phyloP scores from a whole-genome alignment of 2,329 filamentous ascomycete genomes.

The Stachybotrys chartarum region DNA sequence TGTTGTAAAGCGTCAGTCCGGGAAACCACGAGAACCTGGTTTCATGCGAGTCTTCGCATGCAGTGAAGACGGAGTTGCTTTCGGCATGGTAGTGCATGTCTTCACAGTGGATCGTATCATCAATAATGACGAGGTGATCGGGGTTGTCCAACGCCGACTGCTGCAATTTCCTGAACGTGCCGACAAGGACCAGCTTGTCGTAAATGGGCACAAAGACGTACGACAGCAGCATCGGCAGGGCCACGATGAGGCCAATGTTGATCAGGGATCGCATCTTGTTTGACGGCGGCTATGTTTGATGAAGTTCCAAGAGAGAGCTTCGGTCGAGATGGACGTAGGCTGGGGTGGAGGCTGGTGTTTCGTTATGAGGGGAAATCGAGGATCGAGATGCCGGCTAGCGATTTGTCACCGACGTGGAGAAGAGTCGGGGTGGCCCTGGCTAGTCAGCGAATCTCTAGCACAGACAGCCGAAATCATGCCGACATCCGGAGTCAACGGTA shows the following conservation, averaged over 20 bases:
- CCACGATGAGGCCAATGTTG: background rate
- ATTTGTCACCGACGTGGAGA: no score
- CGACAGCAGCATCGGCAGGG: background rate
- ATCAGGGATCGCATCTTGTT: background rate
- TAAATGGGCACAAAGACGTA: background rate
- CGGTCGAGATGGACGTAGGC: no score
- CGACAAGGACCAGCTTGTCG: slow-evolving; percentile 10
- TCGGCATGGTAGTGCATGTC: slow-evolving; percentile 49
- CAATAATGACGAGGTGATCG: slow-evolving; percentile 32
- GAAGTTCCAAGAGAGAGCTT: no score
- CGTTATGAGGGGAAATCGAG: no score
- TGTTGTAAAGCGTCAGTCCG: slow-evolving; percentile 31
- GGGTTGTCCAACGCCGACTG: slow-evolving; percentile 11
- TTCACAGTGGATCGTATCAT: slow-evolving; percentile 50
- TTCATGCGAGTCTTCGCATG: slow-evolving; percentile 40
- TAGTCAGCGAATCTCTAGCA: no score
- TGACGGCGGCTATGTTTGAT: no score
- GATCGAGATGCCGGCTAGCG: no score
- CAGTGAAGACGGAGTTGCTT: slow-evolving; percentile 44
- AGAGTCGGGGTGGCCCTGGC: no score
- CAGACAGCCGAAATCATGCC: no score
- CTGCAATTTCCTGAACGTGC: slow-evolving; percentile 16
- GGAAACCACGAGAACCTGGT: slow-evolving; percentile 47
- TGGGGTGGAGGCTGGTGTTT: no score
- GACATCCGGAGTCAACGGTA: no score